Evolutionary conservation across 1,284 basidiomycete genomes (phyloP), one percentile per base, ranked within the genome.

Genomic region (Leccinum subrobustum): DNA sequence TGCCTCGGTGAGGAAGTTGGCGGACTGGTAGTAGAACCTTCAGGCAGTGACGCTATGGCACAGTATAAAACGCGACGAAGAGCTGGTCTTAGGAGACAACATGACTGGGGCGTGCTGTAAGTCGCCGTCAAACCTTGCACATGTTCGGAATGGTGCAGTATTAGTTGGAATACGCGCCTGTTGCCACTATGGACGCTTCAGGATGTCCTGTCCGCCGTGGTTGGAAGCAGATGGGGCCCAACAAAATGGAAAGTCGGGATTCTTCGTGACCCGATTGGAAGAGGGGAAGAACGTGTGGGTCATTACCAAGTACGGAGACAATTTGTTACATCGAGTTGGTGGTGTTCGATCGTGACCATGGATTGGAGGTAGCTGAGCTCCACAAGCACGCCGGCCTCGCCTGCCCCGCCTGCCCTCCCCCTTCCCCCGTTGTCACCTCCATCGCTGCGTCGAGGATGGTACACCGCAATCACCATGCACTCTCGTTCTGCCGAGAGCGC

Each of bases 21-120:
- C 3, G 18, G 18, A 18, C 23, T 48, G 23, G 23, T 14, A 33
- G 12, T 33, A 1, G 39, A 2, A 18, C 16, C 39, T 18, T 3
- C 6, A 23, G 33, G 23, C 23, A 20, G n/a, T 35, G 37, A 23
- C 4, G 9, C n/a, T 8, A 55, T 20, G 47, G 48, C 39, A 27
- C 25, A 14, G 44, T 54, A 59, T 31, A 44, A 53, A 56, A 56
- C 27, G 39, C 37, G 27, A 31, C 12, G 9, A 58, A 59, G 48
- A 23, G 31, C 31, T n/a, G 60, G 23, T 12, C 0, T 6, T 4
- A 20, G n/a, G 20, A 3, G 23, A 31, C n/a, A 12, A n/a, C 6
- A 16, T 5, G 11, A 27, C 11, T 18, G 12, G 12, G 3, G 14
- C 8, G 16, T 53, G n/a, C 31, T 7, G 47, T 37, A 23, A 25